Evolutionary conservation across 2,329 filamentous ascomycete genomes (phyloP), one percentile per base, ranked within the genome.

Genomic region (Monilinia polystroma): DNA sequence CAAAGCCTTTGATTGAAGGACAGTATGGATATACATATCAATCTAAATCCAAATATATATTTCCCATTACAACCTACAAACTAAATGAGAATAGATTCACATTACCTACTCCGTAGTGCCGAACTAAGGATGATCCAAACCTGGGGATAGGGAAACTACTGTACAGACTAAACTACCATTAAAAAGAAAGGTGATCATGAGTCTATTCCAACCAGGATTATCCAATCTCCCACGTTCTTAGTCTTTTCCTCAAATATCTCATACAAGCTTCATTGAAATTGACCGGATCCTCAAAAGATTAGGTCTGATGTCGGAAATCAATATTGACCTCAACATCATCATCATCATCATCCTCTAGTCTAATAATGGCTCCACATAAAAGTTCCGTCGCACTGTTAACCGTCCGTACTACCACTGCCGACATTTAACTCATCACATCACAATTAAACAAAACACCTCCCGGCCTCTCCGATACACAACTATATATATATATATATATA

Each of bases 271-370:
- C 57, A 62, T 29, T 51, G 29, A 51, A 51, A 62, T 43, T 12
- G 29, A 60, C 58, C 57, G 20, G 45, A 60, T 47, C 58, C 32
- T 60, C 29, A 29, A 51, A 26, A 38, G 23, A 23, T 20, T 18
- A 51, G 29, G 45, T 60, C 23, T 60, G 58, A 35, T 38, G 18
- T 51, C 58, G 58, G 29, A 60, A 51, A 51, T 29, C 29, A 29
- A 29, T 4, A 35, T 35, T 35, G 32, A 35, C 32, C 32, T 49
- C 43, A 59, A 35, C 43, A 59, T 49, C 43, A 51, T 38, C 53
- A 55, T 54, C 26, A 18, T 47, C n/a, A 47, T 23, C 29, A 29
- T 29, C 58, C 35, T 62, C n/a, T 10, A 35, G 32, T 62, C 58
- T 62, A 38, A 41, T 62, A 18, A 12, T 52, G 58, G 8, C 58